Evolutionary conservation across 1,139 yeast species (phyloP), one percentile per base, ranked within the genome.

Genomic region (Candida sojae): DNA sequence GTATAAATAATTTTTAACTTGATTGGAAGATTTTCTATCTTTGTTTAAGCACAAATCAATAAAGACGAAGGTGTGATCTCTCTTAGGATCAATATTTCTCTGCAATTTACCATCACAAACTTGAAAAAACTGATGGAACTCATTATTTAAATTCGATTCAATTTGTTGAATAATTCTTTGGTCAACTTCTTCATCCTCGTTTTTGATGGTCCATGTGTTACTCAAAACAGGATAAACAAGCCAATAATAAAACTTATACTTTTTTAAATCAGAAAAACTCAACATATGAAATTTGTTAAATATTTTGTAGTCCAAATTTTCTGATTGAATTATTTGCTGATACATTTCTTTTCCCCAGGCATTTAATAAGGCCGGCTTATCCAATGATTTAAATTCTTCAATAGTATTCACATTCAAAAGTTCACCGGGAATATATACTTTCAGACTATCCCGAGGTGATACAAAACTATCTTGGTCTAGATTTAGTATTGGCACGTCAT

Each of bases 191-290:
- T 34, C 39, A 6, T 43, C 45, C 2, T 43, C 44, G 2, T 48
- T 50, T 21, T 48, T 38, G 8, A 64, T 48, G 4, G 25, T 53
- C 86, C 83, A 80, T 25, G 64, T 66, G 7, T 81, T 70, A 34
- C 72, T 70, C 21, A 89, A 66, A 0, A 80, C 71, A 0, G 98
- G 97, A 55, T 83, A 83, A 6, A 92, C 88, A 56, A 88, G 79
- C 99, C 99, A 93, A 66, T 92, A 92, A 59, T 81, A 87, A 61
- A 88, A 93, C 58, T 80, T 84, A 70, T 88, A 91, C 67, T 88
- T 89, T 66, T 93, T 93, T 62, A 93, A 76, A 64, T 95, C 99
- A 2, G 96, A 86, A 67, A 83, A 93, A 38, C 91, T 75, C 37
- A 92, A 70, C 1, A 92, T 61, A 31, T 74, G 74, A 58, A 91